Evolutionary conservation across 2,329 filamentous ascomycete genomes (phyloP).

Genomic region (Pseudogymnoascus sp.): DNA sequence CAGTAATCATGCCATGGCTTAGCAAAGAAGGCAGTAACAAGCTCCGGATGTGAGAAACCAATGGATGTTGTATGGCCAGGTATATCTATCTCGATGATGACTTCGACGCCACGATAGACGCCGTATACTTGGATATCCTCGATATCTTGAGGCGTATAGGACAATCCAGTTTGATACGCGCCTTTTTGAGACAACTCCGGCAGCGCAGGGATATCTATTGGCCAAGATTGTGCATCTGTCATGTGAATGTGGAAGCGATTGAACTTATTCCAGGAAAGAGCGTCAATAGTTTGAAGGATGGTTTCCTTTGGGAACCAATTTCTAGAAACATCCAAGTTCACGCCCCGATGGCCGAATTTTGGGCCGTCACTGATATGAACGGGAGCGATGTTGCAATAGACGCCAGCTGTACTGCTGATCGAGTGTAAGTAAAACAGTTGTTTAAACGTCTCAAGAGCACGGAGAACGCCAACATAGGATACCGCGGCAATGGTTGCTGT

Average conservation of each 20-base stretch:
- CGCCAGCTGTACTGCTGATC: conserved; percentile 36
- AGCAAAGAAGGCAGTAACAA: conserved; percentile 58
- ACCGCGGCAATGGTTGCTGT: conserved; percentile 55
- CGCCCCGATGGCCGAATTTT: conserved; percentile 66
- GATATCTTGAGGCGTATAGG: conserved; percentile 61
- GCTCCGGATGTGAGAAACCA: conserved; percentile 58
- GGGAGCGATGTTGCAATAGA: conserved; percentile 65
- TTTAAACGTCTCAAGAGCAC: conserved; percentile 67
- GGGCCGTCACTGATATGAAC: conserved; percentile 66
- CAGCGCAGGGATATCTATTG: conserved; percentile 68
- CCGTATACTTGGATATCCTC: conserved; percentile 63
- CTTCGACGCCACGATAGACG: conserved; percentile 57
- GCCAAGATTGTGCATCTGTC: conserved; percentile 81
- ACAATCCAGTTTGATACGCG: conserved; percentile 59
- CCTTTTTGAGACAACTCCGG: conserved; percentile 66
- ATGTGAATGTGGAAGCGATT: conserved; percentile 75
- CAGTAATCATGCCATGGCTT: conserved; percentile 53
- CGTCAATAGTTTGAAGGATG: conserved; percentile 70
- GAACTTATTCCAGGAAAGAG: conserved; percentile 70
- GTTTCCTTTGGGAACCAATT: conserved; percentile 59
- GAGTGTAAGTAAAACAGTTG: conserved; percentile 75
- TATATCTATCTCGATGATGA: conserved; percentile 73
- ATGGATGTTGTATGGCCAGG: conserved; percentile 70
- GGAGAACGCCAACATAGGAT: conserved; percentile 61
- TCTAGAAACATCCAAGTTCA: conserved; percentile 71